Evolutionary conservation across 345 rosid genomes (phyloP).

Genomic region (Aegle marmelos): DNA sequence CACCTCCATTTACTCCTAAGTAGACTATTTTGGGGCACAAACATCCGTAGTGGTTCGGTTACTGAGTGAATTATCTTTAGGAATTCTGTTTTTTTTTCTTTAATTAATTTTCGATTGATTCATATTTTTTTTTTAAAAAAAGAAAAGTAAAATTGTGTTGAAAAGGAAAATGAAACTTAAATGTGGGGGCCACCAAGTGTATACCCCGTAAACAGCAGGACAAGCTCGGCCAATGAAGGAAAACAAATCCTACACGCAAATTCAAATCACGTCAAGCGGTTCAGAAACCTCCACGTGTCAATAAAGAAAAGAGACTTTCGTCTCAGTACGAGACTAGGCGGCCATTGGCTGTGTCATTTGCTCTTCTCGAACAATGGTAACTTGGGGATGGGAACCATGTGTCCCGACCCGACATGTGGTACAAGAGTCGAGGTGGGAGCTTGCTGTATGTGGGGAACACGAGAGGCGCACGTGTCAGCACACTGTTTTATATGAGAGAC

Average conservation of each 20-base stretch:
- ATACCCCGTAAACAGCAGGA: background rate
- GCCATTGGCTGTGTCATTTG: too few relatives aligned
- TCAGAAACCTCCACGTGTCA: background rate
- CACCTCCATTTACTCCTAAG: too few relatives aligned
- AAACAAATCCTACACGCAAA: background rate
- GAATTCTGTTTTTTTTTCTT: too few relatives aligned
- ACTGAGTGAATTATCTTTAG: too few relatives aligned
- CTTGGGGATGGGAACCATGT: background rate
- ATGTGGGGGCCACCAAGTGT: background rate
- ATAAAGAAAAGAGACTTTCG: background rate
- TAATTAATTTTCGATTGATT: too few relatives aligned
- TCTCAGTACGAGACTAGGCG: background rate
- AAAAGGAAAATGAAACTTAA: background rate
- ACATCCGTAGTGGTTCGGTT: too few relatives aligned
- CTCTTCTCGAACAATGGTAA: too few relatives aligned
- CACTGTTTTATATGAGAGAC: too few relatives aligned
- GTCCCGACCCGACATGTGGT: conserved; percentile 34
- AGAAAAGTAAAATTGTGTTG: too few relatives aligned
- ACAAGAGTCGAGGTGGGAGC: conserved; percentile 35
- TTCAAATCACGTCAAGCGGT: background rate
- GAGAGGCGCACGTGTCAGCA: conserved; percentile 33
- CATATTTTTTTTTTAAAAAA: too few relatives aligned
- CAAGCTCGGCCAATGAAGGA: background rate
- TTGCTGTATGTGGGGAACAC: conserved; percentile 16
- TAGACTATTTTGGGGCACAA: too few relatives aligned